Evolutionary conservation across 2,329 filamentous ascomycete genomes (phyloP).

Genomic region (Leptoxyphium fumago): DNA sequence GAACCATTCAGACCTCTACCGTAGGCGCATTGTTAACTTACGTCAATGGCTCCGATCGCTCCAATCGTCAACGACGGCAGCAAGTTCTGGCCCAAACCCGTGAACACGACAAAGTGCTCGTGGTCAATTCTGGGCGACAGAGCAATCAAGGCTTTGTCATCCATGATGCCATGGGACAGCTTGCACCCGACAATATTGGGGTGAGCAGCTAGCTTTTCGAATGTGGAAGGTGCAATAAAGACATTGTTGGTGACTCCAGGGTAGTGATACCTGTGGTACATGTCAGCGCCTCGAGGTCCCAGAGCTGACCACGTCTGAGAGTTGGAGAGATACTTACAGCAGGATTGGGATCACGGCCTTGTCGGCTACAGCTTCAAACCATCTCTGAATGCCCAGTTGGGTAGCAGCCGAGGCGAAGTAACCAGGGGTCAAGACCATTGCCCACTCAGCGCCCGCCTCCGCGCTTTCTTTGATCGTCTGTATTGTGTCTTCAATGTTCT

Average conservation of each 20-base stretch:
- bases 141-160: slow-evolving; percentile 47
- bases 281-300: slow-evolving; percentile 1
- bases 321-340: slow-evolving; percentile 31
- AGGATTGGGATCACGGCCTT: slow-evolving; percentile 44
- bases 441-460: slow-evolving; percentile 45
- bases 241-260: slow-evolving; percentile 54
- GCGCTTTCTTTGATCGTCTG: slow-evolving; percentile 41
- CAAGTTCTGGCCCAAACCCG: slow-evolving; percentile 51
- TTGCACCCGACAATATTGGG: slow-evolving; percentile 56
- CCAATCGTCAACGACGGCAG: slow-evolving; percentile 48
- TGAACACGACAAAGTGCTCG: slow-evolving; percentile 44
- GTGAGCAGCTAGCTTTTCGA: slow-evolving; percentile 43
- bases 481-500: slow-evolving; percentile 47
- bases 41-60: slow-evolving; percentile 49
- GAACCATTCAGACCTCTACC: background rate
- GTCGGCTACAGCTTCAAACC: slow-evolving; percentile 48
- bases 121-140: slow-evolving; percentile 45
- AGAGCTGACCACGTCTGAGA: background rate
- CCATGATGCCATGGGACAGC: slow-evolving; percentile 52
- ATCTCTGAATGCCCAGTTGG: slow-evolving; percentile 45
- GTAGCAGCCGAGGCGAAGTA: slow-evolving; percentile 47
- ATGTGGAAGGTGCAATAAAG: slow-evolving; percentile 42
- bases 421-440: slow-evolving; percentile 47
- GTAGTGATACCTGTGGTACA: slow-evolving; percentile 41
- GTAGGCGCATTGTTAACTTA: background rate